A percentile compares a stretch with the other conserved stretches of the same genome.
Conservation (phyloP, 2,329 filamentous ascomycete genomes). For the Colletotrichum sojae region DNA sequence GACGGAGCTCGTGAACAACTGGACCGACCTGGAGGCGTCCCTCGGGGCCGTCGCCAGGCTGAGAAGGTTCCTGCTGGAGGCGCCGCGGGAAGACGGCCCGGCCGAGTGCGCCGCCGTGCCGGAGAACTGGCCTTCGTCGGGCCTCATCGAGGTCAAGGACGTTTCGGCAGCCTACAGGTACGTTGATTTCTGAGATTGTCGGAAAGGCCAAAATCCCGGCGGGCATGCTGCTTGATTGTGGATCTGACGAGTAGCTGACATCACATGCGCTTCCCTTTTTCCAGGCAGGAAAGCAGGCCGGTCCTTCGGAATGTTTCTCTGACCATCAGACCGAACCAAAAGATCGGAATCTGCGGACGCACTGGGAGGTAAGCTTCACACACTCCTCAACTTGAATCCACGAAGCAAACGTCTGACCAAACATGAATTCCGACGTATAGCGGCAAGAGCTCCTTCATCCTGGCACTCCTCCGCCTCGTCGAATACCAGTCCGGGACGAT, state of each 20-base stretch:
- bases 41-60: constrained; percentile 48
- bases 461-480: constrained; percentile 61
- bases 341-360: constrained; percentile 53
- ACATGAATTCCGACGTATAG: constrained; percentile 36
- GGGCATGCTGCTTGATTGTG: background rate
- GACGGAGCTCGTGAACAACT: constrained; percentile 29
- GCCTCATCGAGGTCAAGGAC: constrained; percentile 34
- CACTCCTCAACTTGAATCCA: background rate
- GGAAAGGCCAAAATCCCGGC: background rate
- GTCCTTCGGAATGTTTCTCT: constrained; percentile 42
- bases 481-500: constrained; percentile 56
- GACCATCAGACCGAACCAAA: constrained; percentile 48
- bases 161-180: constrained; percentile 35
- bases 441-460: constrained; percentile 44
- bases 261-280: background rate
- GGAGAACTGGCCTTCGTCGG: constrained; percentile 35
- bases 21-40: constrained; percentile 48
- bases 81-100: constrained; percentile 45
- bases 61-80: constrained; percentile 46
- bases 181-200: background rate
- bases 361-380: constrained; percentile 47
- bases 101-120: background rate
- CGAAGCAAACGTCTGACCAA: constrained; percentile 1
- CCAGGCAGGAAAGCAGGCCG: background rate
- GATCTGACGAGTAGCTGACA: background rate